Evolutionary conservation across 2,329 filamentous ascomycete genomes (phyloP).

Genomic region (Colletotrichum salicis): DNA sequence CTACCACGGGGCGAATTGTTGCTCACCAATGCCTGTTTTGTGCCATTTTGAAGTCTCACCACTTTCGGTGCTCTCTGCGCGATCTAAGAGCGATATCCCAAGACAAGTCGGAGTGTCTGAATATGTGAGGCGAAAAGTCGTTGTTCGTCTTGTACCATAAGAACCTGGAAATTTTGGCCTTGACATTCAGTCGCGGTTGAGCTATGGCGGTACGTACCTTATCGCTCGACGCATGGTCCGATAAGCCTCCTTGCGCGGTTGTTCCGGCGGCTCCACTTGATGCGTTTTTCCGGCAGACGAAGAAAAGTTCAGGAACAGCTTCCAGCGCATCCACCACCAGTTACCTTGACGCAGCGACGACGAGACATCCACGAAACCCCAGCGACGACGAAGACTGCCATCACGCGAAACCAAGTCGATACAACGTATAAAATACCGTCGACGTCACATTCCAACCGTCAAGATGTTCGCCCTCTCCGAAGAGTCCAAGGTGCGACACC

Average conservation of each 20-base stretch:
- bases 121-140: neutral
- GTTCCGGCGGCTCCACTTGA: constrained; percentile 29
- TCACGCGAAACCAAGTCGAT: neutral
- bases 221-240: constrained; percentile 2
- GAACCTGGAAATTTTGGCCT: constrained; percentile 32
- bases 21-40: constrained; percentile 78
- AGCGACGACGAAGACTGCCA: constrained; percentile 11
- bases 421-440: neutral
- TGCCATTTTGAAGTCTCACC: constrained; percentile 63
- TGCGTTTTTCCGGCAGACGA: constrained; percentile 27
- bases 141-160: neutral
- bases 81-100: neutral
- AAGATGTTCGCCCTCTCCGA: constrained; percentile 82
- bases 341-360: constrained; percentile 30
- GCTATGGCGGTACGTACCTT: constrained; percentile 30
- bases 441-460: constrained; percentile 34
- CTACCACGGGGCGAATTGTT: neutral
- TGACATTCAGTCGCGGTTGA: constrained; percentile 22
- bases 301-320: constrained; percentile 32
- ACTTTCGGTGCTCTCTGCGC: neutral
- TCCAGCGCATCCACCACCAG: constrained; percentile 25
- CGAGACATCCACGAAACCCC: constrained; percentile 24
- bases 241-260: constrained; percentile 28
- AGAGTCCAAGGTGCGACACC: constrained; percentile 84
- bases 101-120: neutral